Evolutionary conservation across 331 rosid species (phyloP), one percentile per base, ranked within the genome.

Genomic region (Spiraea crenata): DNA sequence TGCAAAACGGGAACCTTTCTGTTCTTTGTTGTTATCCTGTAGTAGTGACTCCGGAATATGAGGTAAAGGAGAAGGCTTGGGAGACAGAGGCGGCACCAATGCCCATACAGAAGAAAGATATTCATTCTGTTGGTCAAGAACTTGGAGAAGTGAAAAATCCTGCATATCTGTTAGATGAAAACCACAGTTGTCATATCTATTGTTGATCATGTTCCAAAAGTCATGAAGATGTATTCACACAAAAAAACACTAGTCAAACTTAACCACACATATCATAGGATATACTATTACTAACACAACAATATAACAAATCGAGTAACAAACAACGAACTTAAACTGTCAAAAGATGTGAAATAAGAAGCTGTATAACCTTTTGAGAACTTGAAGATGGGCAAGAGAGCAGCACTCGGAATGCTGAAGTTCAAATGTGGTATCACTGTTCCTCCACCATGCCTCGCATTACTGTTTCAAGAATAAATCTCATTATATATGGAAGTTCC

Each of bases 371-470:
- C 95, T 86, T 83, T 73, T 41, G 97, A 84, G 71, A 89, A 91
- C 69, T 67, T 77, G 77, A 81, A 80, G 77, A 93, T 83, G 67
- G 96, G 95, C 47, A 79, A 77, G 81, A 93, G 80, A 76, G 90
- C 96, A 5, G 85, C 88, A 75, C 83, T 83, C 16, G 99, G 99
- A 82, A 93, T 89, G 83, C 96, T 91, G 85, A 93, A 93, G 86
- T 93, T 93, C 82, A 93, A 81, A 82, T 93, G 88, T 2, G 99
- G 97, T 82, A 93, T 93, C 68, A 80, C 74, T 9, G 85, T 81
- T 69, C 97, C 96, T 64, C 97, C 96, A 47, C 96, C 88, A 51
- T 93, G 97, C 85, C 88, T 86, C 35, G 99, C 96, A 55, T 93
- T 93, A 85, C 99, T 93, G 95, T 47, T 65, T 80, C 69, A 81